These are phyloP conservation scores for Fomitopsis palustris DNA, from an alignment of 1,284 basidiomycete species.

Conservation along the genomic window DNA sequence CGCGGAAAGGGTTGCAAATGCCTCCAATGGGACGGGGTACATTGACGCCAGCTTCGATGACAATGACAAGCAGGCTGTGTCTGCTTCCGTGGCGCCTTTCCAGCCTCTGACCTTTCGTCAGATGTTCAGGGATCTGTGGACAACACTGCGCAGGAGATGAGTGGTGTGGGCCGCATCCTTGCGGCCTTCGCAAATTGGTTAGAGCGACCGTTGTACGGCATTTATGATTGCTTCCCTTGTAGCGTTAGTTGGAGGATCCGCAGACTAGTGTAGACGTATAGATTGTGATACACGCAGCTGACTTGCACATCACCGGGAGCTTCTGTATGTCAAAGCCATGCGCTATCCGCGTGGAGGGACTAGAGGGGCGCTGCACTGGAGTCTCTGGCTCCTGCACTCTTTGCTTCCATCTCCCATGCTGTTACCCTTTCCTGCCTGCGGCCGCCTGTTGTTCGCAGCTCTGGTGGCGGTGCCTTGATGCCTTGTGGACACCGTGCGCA, in stretches of 20 bases:
- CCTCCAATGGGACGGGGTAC: neutral
- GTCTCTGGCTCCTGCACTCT: neutral
- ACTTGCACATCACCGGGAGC: neutral
- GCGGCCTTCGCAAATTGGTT: neutral
- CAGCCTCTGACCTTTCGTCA: conserved; percentile 14
- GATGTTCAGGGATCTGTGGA: conserved; percentile 26
- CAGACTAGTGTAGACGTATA: neutral
- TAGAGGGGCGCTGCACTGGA: neutral
- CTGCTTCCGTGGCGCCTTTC: conserved; percentile 1
- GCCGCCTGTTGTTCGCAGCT: neutral
- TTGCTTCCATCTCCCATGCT: conserved; percentile 1
- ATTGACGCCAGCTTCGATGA: conserved; percentile 9
- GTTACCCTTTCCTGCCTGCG: neutral
- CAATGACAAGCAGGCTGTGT: neutral
- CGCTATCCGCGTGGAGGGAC: neutral
- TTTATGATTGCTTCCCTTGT: neutral
- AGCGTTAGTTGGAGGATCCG: neutral
- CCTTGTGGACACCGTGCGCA: conserved; percentile 19
- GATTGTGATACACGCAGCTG: conserved; percentile 1
- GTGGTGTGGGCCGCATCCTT: conserved; percentile 5
- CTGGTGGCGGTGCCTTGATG: conserved; percentile 17
- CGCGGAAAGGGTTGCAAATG: conserved; percentile 20
- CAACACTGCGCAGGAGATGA: conserved; percentile 15
- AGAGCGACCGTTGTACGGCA: neutral
- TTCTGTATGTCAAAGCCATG: neutral